Conservation (phyloP, 2,329 filamentous ascomycete species). For the Colletotrichum sp. region DNA sequence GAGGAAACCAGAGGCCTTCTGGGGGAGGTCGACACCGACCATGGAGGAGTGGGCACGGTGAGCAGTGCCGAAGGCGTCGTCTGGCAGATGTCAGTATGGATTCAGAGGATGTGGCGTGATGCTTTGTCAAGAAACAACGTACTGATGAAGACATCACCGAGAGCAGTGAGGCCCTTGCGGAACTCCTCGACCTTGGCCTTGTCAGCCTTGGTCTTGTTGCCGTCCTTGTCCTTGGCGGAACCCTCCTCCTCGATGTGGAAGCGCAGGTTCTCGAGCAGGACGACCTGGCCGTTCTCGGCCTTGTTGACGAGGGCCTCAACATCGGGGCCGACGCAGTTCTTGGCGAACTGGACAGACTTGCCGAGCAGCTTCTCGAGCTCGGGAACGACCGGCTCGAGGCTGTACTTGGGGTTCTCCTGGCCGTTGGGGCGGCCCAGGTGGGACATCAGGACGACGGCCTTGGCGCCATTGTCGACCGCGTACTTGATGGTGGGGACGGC, state of each 20-base stretch:
- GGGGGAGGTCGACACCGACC: slow-evolving; percentile 94
- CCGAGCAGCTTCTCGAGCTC: slow-evolving; percentile 91
- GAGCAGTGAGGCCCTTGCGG: slow-evolving; percentile 90
- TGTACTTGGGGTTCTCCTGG: slow-evolving; percentile 90
- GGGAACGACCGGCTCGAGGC: slow-evolving; percentile 86
- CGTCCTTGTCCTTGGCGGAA: slow-evolving; percentile 89
- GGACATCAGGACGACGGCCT: slow-evolving; percentile 96
- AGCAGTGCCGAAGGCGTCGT: slow-evolving; percentile 98
- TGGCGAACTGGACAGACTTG: slow-evolving; percentile 84
- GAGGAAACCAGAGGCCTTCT: slow-evolving; percentile 97
- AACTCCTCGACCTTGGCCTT: slow-evolving; percentile 92
- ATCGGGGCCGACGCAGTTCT: slow-evolving; percentile 89
- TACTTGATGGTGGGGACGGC: slow-evolving; percentile 96
- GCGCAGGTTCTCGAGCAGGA: slow-evolving; percentile 96
- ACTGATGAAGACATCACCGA: slow-evolving; percentile 98
- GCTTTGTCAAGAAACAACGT: slow-evolving; percentile 50
- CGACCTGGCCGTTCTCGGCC: slow-evolving; percentile 79
- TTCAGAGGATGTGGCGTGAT: not conserved
- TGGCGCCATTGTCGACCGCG: slow-evolving; percentile 87
- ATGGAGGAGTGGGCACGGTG: slow-evolving; percentile 99
- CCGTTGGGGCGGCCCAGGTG: slow-evolving; percentile 97
- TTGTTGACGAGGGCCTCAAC: slow-evolving; percentile 89
- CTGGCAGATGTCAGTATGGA: slow-evolving; percentile 47
- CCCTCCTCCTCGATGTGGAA: slow-evolving; percentile 99
- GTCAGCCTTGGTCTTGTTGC: slow-evolving; percentile 98